These are phyloP conservation scores for Pleomassaria siparia DNA, from an alignment of 2,329 filamentous ascomycete genomes.

Conservation along the genomic window DNA sequence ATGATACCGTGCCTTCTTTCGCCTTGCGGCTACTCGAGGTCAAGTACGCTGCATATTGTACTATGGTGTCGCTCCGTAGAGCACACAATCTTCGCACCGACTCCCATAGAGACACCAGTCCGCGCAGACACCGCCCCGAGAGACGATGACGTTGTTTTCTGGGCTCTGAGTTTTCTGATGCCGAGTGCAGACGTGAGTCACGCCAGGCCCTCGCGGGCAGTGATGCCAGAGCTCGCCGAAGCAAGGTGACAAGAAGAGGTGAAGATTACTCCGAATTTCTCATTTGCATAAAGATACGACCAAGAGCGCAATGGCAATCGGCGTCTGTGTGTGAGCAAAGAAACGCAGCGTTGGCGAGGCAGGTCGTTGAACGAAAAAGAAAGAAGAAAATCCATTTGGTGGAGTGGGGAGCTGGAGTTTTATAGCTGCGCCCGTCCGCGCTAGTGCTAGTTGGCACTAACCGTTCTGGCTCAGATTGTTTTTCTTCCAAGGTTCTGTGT, in stretches of 20 bases:
- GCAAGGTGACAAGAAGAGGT: constrained; percentile 51
- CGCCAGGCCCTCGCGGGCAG: constrained; percentile 88
- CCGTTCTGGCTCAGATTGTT: too few species aligned
- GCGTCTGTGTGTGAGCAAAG: constrained; percentile 80
- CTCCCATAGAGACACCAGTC: constrained; percentile 73
- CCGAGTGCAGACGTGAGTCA: constrained; percentile 80
- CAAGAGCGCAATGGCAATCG: constrained; percentile 21
- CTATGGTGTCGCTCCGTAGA: constrained; percentile 75
- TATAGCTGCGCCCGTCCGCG: constrained; percentile 34
- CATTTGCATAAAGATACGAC: constrained; percentile 67
- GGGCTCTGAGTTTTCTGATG: constrained; percentile 85
- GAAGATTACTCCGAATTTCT: constrained; percentile 99
- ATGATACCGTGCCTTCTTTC: constrained; percentile 62
- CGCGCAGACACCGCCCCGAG: constrained; percentile 26
- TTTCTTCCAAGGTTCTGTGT: too few species aligned
- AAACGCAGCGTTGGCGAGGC: constrained; percentile 92
- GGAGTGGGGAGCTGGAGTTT: constrained; percentile 28
- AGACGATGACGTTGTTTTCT: constrained; percentile 29
- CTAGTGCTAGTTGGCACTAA: constrained; percentile 23
- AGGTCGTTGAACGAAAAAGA: constrained; percentile 67
- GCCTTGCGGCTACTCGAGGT: constrained; percentile 42
- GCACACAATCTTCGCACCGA: constrained; percentile 90
- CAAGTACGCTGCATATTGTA: constrained; percentile 89
- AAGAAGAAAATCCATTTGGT: too few species aligned
- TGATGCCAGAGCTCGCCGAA: constrained; percentile 44